Evolutionary conservation across 2,329 filamentous ascomycete genomes (phyloP).

Genomic region (Clarireedia homoeocarpa): DNA sequence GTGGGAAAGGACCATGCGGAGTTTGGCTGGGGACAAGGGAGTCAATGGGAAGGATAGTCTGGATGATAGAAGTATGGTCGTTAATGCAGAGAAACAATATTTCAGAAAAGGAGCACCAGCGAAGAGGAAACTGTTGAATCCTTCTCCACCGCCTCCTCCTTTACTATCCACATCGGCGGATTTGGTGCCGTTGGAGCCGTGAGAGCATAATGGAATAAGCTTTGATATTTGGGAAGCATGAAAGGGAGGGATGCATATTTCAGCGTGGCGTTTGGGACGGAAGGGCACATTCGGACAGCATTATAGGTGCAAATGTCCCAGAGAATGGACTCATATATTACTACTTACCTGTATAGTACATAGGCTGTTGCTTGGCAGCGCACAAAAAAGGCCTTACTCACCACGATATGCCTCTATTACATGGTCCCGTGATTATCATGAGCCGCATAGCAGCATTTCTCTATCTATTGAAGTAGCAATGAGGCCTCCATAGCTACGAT

Average conservation of each 20-base stretch:
- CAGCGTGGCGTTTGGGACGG: conserved; percentile 10
- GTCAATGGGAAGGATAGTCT: conserved; percentile 31
- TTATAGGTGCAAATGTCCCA: neutral
- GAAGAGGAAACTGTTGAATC: conserved; percentile 16
- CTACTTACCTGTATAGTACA: neutral
- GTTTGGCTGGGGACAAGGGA: conserved; percentile 31
- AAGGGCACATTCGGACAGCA: neutral
- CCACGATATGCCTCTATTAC: neutral
- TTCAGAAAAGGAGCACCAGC: conserved; percentile 36
- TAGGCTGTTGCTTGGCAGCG: neutral
- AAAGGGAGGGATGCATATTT: neutral
- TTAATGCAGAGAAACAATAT: conserved; percentile 48
- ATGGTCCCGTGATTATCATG: neutral
- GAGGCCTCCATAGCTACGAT: too few relatives aligned
- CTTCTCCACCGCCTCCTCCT: neutral
- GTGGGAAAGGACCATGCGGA: conserved; percentile 55
- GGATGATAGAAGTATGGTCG: conserved; percentile 57
- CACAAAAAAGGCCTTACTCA: neutral
- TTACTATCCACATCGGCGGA: neutral
- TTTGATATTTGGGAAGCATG: neutral
- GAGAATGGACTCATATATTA: neutral
- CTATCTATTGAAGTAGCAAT: too few relatives aligned
- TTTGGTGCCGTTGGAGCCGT: conserved; percentile 3
- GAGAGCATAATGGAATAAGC: neutral
- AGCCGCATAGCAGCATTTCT: neutral